Percentiles rank a stretch among this genome's conserved stretches.
phyloP scores from a whole-genome alignment of 2,329 filamentous ascomycete species.

The Aspergillus sp. region DNA sequence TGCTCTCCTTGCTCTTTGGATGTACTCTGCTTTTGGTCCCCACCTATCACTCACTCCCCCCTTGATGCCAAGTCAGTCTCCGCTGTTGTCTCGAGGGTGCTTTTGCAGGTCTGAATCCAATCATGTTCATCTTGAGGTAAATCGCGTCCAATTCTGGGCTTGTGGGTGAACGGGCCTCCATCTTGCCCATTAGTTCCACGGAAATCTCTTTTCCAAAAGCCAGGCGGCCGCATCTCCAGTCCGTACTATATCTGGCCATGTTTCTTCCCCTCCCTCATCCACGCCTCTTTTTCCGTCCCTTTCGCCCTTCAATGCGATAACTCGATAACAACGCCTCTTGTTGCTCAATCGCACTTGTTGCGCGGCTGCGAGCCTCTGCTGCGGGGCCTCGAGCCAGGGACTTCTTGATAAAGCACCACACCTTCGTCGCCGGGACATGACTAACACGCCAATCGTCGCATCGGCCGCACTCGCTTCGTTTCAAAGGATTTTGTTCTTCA shows the following conservation, averaged over 20 bases:
- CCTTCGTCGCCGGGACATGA: constrained; percentile 16
- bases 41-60: constrained; percentile 11
- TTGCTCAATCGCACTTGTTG: constrained; percentile 13
- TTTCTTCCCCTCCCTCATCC: constrained; percentile 12
- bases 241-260: constrained; percentile 25
- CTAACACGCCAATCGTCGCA: constrained; percentile 1
- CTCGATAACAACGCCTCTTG: constrained; percentile 1
- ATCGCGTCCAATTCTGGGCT: constrained; percentile 4
- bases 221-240: constrained; percentile 5
- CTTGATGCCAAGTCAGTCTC: constrained; percentile 9
- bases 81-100: constrained; percentile 14
- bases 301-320: constrained; percentile 10
- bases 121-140: constrained; percentile 11
- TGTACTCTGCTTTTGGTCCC: constrained; percentile 2
- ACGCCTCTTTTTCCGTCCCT: constrained; percentile 12
- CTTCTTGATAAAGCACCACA: not conserved
- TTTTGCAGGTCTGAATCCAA: constrained; percentile 14
- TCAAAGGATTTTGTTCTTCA: constrained; percentile 2
- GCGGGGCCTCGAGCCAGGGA: constrained; percentile 18
- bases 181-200: constrained; percentile 10
- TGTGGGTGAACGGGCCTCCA: constrained; percentile 22
- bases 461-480: constrained; percentile 12
- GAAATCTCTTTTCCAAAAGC: constrained; percentile 9
- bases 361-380: constrained; percentile 21
- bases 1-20: constrained; percentile 8